Evolutionary conservation across 768 basidiomycete genomes (phyloP), one percentile per base, ranked within the genome.

Genomic region (Trametes coccinea): DNA sequence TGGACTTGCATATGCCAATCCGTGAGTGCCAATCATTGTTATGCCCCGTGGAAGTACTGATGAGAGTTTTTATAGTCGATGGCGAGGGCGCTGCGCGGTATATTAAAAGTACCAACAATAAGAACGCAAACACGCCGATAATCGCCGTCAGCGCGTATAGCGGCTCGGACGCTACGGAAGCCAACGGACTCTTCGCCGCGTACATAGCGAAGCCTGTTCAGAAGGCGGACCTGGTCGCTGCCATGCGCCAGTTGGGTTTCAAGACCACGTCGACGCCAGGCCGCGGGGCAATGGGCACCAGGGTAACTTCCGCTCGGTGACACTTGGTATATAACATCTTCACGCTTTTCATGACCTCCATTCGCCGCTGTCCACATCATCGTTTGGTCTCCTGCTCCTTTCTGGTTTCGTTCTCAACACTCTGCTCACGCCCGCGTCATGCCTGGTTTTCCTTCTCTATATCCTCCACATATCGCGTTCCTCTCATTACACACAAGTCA

Each of bases 1-100:
- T 95, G 88, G 95, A 97, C 71, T 80, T 95, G 50, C 88, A 95
- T 65, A 96, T 97, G 93, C 94, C 95, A 69, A 90, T 92, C 66
- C 77, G 91, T 93, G 70, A 84, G 91, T 72, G n/a, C 11, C 82
- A 29, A 14, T 43, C 54, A 29, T 8, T 60, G 56, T 41, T 45
- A 11, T 9, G 16, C 7, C 13, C 0, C 34, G 54, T 27, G 7
- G 22, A 45, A 14, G 17, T 60, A 50, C 53, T 50, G 27, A 31
- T 29, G 44, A 44, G 10, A 30, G 57, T 57, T 5, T 4, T n/a
- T 41, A 17, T 73, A 86, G 93, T 98, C 67, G 95, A 95, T 71
- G 97, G 96, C 40, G 96, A 98, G 76, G 89, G 92, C 66, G 97
- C 97, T 37, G 95, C 97, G 10, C 84, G 94, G 56, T 98, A 97